These are phyloP conservation scores for Hermanozyma aechmeae DNA, from an alignment of 805 yeast species.

Conservation along the genomic window DNA sequence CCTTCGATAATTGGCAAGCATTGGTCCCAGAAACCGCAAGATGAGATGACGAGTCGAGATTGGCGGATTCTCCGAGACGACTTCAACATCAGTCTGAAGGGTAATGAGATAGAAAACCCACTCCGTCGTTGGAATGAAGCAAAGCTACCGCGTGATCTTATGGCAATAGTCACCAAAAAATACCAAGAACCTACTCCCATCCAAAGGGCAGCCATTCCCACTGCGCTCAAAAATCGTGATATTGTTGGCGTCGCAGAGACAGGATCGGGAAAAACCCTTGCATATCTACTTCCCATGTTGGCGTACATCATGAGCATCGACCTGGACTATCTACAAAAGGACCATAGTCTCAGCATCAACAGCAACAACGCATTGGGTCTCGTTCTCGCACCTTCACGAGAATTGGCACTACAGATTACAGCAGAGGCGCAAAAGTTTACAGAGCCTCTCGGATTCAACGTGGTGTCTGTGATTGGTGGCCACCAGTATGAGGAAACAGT, in stretches of 20 bases:
- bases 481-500: slow-evolving; percentile 73
- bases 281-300: slow-evolving; percentile 62
- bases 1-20: slow-evolving; percentile 20
- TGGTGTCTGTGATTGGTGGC: slow-evolving; percentile 79
- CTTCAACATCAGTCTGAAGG: slow-evolving; percentile 51
- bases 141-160: slow-evolving; percentile 26
- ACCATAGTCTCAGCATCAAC: slow-evolving; percentile 36
- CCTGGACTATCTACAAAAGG: slow-evolving; percentile 20
- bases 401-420: slow-evolving; percentile 82
- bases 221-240: slow-evolving; percentile 51
- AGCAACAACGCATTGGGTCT: slow-evolving; percentile 66
- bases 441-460: slow-evolving; percentile 28
- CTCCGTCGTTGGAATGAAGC: slow-evolving; percentile 69
- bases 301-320: slow-evolving; percentile 32
- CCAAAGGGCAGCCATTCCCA: slow-evolving; percentile 82
- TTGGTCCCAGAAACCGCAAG: slow-evolving; percentile 63
- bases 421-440: slow-evolving; percentile 51
- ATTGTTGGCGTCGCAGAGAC: slow-evolving; percentile 90
- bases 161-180: slow-evolving; percentile 21
- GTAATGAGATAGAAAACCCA: slow-evolving; percentile 42
- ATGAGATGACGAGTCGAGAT: slow-evolving; percentile 69
- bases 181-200: slow-evolving; percentile 78
- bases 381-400: slow-evolving; percentile 87
- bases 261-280: slow-evolving; percentile 91
- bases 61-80: slow-evolving; percentile 87